A percentile compares a stretch with the other conserved stretches of the same genome.
These are phyloP conservation scores for Saraca asoca DNA, from an alignment of 331 rosid species.

Conservation along the genomic window DNA sequence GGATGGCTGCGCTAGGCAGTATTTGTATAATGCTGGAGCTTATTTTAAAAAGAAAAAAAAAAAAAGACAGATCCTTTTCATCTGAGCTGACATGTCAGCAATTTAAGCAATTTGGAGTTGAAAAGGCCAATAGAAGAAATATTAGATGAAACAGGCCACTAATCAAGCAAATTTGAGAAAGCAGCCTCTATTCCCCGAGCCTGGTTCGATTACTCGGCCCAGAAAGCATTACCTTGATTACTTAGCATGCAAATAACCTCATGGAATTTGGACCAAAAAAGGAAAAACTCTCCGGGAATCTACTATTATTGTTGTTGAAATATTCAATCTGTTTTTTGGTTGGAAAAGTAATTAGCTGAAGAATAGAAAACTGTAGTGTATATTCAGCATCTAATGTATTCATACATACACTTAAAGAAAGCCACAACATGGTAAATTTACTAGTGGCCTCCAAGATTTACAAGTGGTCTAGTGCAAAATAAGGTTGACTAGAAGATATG, in stretches of 20 bases:
- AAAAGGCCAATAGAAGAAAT: not conserved
- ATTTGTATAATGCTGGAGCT: not conserved
- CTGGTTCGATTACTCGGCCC: not conserved
- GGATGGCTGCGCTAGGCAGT: too few species aligned
- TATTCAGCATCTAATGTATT: constrained; percentile 12
- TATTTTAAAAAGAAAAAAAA: not conserved
- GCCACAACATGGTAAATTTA: not conserved
- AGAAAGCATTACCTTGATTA: not conserved
- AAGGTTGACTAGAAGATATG: not conserved
- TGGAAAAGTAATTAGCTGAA: constrained; percentile 11
- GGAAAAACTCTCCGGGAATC: too few species aligned
- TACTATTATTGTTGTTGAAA: not conserved
- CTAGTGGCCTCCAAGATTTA: not conserved
- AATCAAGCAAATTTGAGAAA: too few species aligned
- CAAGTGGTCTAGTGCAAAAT: not conserved
- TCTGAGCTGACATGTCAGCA: not conserved
- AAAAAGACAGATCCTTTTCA: too few species aligned
- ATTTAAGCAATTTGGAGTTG: not conserved
- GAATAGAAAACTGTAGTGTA: too few species aligned
- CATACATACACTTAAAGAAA: not conserved
- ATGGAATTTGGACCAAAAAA: not conserved
- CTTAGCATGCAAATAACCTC: constrained; percentile 1
- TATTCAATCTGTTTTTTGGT: not conserved
- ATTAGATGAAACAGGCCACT: not conserved
- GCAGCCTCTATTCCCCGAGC: too few species aligned